Evolutionary conservation across 2,329 filamentous ascomycete species (phyloP).

Genomic region (Paecilomyces dactylethromorphus): DNA sequence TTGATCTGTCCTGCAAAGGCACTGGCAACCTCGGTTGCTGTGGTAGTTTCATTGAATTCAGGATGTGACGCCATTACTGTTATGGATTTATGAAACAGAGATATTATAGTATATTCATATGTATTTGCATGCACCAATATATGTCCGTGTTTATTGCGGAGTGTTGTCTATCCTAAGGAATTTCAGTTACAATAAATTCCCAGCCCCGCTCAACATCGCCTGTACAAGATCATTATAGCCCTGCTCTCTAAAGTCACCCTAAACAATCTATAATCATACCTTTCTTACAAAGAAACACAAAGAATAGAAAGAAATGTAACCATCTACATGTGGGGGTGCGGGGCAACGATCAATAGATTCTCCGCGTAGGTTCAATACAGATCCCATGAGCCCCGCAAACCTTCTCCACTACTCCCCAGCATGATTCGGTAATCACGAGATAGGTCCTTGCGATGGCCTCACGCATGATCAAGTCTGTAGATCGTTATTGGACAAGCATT

Average conservation of each 20-base stretch:
- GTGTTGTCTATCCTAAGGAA: not conserved
- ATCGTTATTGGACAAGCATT: not conserved
- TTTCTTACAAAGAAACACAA: not conserved
- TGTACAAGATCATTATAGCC: not conserved
- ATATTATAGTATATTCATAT: too few species aligned
- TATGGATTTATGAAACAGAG: not conserved
- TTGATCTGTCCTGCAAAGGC: slow-evolving; percentile 14
- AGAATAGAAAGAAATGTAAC: not conserved
- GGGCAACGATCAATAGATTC: not conserved
- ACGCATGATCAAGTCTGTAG: not conserved
- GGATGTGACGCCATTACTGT: slow-evolving; percentile 26
- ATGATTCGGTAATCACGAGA: not conserved
- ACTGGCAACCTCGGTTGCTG: slow-evolving; percentile 28
- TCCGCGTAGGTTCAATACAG: not conserved
- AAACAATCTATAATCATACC: not conserved
- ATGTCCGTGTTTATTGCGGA: not conserved
- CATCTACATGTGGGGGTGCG: not conserved
- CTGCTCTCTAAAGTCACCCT: not conserved
- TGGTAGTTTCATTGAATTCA: slow-evolving; percentile 26
- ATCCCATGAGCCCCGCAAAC: not conserved
- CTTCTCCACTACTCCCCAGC: not conserved
- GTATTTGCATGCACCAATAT: not conserved
- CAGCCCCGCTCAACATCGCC: not conserved
- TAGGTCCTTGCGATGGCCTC: not conserved
- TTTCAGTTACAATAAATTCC: not conserved